Evolutionary conservation across 805 yeast genomes (phyloP), one percentile per base, ranked within the genome.

Genomic region (Ogataea chonburiensis): DNA sequence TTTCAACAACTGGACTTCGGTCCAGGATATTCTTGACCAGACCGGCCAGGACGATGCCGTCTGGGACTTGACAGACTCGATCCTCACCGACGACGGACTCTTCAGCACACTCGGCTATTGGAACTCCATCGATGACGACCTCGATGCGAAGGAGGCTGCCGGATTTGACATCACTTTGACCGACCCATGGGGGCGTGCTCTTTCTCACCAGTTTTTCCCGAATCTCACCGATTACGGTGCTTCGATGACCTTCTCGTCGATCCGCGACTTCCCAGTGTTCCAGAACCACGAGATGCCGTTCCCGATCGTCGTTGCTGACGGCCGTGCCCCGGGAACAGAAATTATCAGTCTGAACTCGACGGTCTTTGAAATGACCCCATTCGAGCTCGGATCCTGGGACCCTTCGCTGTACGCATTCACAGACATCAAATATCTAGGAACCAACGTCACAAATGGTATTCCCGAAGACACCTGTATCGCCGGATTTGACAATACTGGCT

Each of bases 351-450:
- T 61, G 20, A 87, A 86, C 64, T 79, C 94, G 7, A 85, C 95
- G 1, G 71, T 70, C 34, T 75, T 79, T 45, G 77, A 79, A 46
- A 59, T 76, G 47, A 72, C 70, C 32, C 89, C 94, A 10, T 80
- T 66, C 50, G 85, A 81, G 55, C 61, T 87, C 53, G 96, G 96
- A 10, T 79, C 94, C 4, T 87, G 95, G 95, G 96, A 88, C 55
- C 83, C 86, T 10, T 66, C 81, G 1, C 61, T 85, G 37, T 67
- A 71, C 37, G 64, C 81, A 3, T 87, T 88, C 59, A 68, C 79
- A 9, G 80, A 82, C 42, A 61, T 77, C 28, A 71, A 77, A 58
- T 86, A 82, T 55, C 58, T 85, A 31, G 96, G 96, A 7, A 70
- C 94, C 1, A 59, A 70, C 15, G 71, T 82, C 22, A 51, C 67